Base-by-base conservation (phyloP, 306 rosid species). In the Citrullus mucosospermus region DNA sequence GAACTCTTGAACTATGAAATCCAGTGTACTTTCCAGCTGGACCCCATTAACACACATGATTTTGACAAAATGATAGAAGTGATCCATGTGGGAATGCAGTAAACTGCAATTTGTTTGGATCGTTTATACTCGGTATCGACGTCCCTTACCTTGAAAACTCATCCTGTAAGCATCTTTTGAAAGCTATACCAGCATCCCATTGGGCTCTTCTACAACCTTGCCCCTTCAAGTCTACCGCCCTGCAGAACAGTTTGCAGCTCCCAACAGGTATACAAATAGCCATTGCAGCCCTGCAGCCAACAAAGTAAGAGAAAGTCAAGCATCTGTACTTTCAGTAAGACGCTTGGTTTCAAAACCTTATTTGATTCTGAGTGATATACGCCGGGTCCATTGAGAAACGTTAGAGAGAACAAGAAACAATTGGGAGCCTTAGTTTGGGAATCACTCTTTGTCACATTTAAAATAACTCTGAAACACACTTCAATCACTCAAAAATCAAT, bases 241-340 rank as follows among this genome's bases (percentile, higher is more conserved):
- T 9, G 70, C n/a, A 88, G 44, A 80, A 82, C 70, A 91, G 80
- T 67, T 81, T 82, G 78, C 91, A 83, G 46, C 85, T 84, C 79
- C 93, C 92, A 32, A 86, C 83, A 41, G 90, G 88, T 50, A 91
- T 79, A 82, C 89, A 85, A 81, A 85, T 89, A 81, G 87, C 75
- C 98, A 95, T 95, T 83, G 80, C 81, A 80, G 78, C 62, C 60
- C 78, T 84, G 75, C 66, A 44, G 62, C 83, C 73, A 76, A 28
- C 46, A 83, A 59, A 66, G 69, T 60, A 85, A 48, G 55, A 12
- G 73, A 61, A 78, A 81, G 60, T 41, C 53, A 77, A 44, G 9
- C 22, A 36, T 85, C 78, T 81, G 58, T 50, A 32, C 16, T 8
- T 50, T 32, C 43, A 25, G 6, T 43, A 44, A 43, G 36, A 72